Evolutionary conservation across 2,329 filamentous ascomycete genomes (phyloP).

Genomic region (Botrytis porri): DNA sequence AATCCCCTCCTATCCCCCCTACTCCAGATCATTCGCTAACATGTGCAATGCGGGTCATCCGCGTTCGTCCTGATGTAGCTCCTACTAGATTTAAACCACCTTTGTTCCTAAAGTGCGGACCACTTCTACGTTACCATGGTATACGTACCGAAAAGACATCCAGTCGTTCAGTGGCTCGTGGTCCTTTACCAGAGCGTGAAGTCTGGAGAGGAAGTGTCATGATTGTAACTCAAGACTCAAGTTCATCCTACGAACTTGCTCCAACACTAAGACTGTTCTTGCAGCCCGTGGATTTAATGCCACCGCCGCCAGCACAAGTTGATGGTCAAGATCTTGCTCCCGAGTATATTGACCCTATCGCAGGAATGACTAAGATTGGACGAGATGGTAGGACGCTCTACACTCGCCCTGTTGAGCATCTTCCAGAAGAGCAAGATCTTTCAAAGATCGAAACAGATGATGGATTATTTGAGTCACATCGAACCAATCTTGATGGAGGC

Average conservation of each 20-base stretch:
- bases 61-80: constrained; percentile 37
- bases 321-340: constrained; percentile 64
- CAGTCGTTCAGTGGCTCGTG: constrained; percentile 39
- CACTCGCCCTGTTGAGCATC: constrained; percentile 82
- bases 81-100: constrained; percentile 77
- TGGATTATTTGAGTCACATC: constrained; percentile 74
- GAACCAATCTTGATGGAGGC: constrained; percentile 51
- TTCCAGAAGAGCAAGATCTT: constrained; percentile 74
- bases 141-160: constrained; percentile 60
- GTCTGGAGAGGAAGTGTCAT: constrained; percentile 92
- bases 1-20: background rate
- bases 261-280: constrained; percentile 82
- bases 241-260: constrained; percentile 78
- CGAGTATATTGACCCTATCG: constrained; percentile 85
- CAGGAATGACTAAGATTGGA: constrained; percentile 81
- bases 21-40: constrained; percentile 37
- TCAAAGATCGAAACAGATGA: constrained; percentile 76
- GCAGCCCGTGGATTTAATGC: constrained; percentile 78
- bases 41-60: constrained; percentile 39
- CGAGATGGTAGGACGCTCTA: constrained; percentile 83
- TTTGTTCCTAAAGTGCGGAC: constrained; percentile 85
- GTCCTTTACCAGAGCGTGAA: constrained; percentile 56
- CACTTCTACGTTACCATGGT: constrained; percentile 84
- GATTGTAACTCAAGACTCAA: constrained; percentile 86
- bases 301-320: constrained; percentile 71